Evolutionary conservation across 2,329 filamentous ascomycete genomes (phyloP).

Genomic region (Fusarium globosum): DNA sequence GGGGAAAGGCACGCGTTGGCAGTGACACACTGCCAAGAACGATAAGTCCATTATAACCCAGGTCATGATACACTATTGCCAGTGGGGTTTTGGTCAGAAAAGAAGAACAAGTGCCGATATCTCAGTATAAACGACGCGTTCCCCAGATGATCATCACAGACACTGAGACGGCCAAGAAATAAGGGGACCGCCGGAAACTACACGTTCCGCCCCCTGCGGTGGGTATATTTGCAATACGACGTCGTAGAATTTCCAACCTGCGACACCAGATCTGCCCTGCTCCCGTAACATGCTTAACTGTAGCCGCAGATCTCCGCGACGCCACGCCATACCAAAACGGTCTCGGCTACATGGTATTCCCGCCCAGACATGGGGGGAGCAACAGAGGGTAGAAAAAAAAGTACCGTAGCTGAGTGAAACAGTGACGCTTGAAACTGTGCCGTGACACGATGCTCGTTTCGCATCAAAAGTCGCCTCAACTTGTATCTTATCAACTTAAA

Average conservation of each 20-base stretch:
- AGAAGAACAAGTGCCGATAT: neutral
- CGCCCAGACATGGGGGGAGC: neutral
- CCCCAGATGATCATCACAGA: conserved; percentile 3
- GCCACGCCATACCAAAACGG: neutral
- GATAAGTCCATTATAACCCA: neutral
- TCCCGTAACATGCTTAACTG: conserved; percentile 14
- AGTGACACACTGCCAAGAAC: conserved; percentile 3
- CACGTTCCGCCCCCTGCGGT: neutral
- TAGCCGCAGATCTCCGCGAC: conserved; percentile 8
- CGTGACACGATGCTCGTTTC: conserved; percentile 14
- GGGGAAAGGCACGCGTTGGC: neutral
- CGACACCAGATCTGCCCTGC: conserved; percentile 4
- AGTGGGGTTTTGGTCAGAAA: neutral
- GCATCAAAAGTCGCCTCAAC: conserved; percentile 1
- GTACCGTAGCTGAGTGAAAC: conserved; percentile 13
- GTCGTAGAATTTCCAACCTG: neutral
- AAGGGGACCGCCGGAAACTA: neutral
- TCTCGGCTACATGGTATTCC: neutral
- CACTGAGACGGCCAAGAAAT: conserved; percentile 3
- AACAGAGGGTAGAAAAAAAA: neutral
- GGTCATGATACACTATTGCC: neutral
- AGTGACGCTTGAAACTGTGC: conserved; percentile 10
- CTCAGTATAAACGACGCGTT: neutral
- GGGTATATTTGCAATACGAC: neutral
- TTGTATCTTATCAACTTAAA: conserved; percentile 9